Evolutionary conservation across 805 yeast species (phyloP).

Genomic region (Starmerella davenportii): DNA sequence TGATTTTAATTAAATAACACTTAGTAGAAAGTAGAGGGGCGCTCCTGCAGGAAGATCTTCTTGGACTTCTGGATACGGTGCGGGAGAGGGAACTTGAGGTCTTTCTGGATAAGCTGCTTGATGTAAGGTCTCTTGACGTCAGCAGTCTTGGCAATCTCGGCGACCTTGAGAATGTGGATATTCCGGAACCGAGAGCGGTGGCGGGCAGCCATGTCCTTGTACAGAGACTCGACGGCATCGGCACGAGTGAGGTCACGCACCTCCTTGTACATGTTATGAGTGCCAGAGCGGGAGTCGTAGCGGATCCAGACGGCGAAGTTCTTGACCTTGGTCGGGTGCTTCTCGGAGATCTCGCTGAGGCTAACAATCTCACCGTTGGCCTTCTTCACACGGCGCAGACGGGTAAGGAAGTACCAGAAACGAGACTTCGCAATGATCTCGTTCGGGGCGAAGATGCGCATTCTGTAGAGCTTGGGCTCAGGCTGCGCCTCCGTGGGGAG

Average conservation of each 20-base stretch:
- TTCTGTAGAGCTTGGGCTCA: slow-evolving; percentile 99
- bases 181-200: slow-evolving; percentile 99
- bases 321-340: slow-evolving; percentile 97
- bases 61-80: slow-evolving; percentile 93
- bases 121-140: slow-evolving; percentile 99
- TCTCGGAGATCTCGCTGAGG: slow-evolving; percentile 77
- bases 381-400: slow-evolving; percentile 98
- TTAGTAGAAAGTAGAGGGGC: slow-evolving; percentile 97
- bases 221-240: slow-evolving; percentile 94
- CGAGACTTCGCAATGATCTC: slow-evolving; percentile 99
- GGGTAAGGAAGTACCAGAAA: slow-evolving; percentile 99
- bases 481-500: slow-evolving; percentile 98
- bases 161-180: slow-evolving; percentile 98
- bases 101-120: slow-evolving; percentile 88
- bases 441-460: slow-evolving; percentile 99
- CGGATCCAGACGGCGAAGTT: slow-evolving; percentile 99
- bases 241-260: slow-evolving; percentile 99
- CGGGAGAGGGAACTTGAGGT: slow-evolving; percentile 98
- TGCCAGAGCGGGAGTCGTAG: slow-evolving; percentile 99
- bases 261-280: slow-evolving; percentile 99
- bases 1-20: slow-evolving; percentile 6
- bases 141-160: slow-evolving; percentile 91
- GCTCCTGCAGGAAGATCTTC: slow-evolving; percentile 73
- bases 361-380: slow-evolving; percentile 98
- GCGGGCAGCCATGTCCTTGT: slow-evolving; percentile 99